Base-by-base conservation (phyloP, 768 basidiomycete species). In the Gymnopilus junonius region DNA sequence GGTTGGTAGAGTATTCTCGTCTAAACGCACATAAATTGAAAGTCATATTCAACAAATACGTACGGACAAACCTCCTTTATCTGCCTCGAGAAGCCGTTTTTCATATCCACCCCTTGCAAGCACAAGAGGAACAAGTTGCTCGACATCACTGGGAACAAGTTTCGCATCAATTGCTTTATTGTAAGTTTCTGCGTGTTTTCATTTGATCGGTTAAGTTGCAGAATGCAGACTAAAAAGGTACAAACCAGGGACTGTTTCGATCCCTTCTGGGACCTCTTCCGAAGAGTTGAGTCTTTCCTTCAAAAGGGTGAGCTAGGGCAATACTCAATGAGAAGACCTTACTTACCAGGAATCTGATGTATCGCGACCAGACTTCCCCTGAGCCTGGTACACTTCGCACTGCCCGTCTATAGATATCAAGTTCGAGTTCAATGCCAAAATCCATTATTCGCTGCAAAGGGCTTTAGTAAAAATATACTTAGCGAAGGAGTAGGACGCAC, bases 291-390 rank as follows among this genome's bases (percentile, higher is more conserved):
- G 12, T 23, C 82, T 78, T 74, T 89, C 85, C 82, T 86, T 59
- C 7, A 53, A 57, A 61, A 27, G 53, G 32, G 57, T 66, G 23
- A 59, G 40, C 27, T n/a, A 20, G 25, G 40, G 6, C 8, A 17
- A 42, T 50, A 17, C 8, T 4, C 32, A 34, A 23, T 55, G 42
- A 50, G 17, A 35, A 58, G 20, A 14, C 23, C 32, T 12, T 14
- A 70, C 83, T 65, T 58, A 91, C 93, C 75, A 91, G 69, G 65
- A 85, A 84, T 39, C 91, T 87, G 12, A 95, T 86, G 71, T 92
- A 92, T 42, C 87, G 81, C 5, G 91, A 88, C 89, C 91, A 92
- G 15, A 93, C 77, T 68, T 92, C 90, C 20, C 93, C 93, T 34
- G 84, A 91, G 17, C 81, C 84, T 40, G 93, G 92, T 0, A 88